Conservation (phyloP, 805 yeast genomes). For the Teunomyces pallodes region DNA sequence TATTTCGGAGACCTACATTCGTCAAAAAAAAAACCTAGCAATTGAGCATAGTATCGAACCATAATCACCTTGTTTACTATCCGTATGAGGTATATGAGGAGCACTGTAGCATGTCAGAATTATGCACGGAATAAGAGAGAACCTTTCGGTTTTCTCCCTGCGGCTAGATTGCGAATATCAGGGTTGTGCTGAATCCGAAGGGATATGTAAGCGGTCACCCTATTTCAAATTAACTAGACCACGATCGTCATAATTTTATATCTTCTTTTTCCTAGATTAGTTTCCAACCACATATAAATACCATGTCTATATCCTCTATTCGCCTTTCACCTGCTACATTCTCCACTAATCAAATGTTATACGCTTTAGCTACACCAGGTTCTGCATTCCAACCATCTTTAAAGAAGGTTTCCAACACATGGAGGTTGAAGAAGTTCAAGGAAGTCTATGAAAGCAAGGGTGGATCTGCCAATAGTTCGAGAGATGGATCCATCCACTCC, state of each 20-base stretch:
- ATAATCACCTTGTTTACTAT: neutral
- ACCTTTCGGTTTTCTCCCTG: no score
- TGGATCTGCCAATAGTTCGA: constrained; percentile 16
- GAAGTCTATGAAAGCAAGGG: constrained; percentile 25
- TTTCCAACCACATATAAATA: neutral
- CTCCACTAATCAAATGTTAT: constrained; percentile 16
- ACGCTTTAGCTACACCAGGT: constrained; percentile 34
- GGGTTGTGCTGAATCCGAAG: neutral
- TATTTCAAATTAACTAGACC: neutral
- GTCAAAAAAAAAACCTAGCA: neutral
- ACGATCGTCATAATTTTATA: neutral
- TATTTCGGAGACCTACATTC: neutral
- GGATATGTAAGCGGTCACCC: constrained; percentile 2
- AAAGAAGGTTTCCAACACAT: constrained; percentile 28
- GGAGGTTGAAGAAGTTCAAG: constrained; percentile 39
- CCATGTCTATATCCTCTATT: neutral
- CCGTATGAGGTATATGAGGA: neutral
- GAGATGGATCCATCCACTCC: constrained; percentile 10
- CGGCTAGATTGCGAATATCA: no score
- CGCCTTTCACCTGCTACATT: neutral
- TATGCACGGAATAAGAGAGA: neutral
- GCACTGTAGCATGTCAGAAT: neutral
- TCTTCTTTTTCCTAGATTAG: neutral
- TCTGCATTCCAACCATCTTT: constrained; percentile 39
- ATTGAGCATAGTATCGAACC: neutral